Base-by-base conservation (phyloP, 495 filamentous ascomycete genomes). In the Aspergillus nanangensis region DNA sequence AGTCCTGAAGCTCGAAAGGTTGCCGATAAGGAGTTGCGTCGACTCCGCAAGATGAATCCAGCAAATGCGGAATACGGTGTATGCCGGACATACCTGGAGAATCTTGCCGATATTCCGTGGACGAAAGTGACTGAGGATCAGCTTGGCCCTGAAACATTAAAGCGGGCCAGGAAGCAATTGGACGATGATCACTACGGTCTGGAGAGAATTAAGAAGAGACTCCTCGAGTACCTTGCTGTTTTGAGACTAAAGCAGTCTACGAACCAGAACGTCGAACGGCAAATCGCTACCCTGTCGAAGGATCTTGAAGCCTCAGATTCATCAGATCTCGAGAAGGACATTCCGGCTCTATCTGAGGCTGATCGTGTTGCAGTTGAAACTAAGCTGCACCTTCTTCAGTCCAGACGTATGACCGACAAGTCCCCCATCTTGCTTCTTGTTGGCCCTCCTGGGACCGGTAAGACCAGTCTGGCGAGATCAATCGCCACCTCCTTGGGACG, bases 111-210 rank as follows among this genome's bases (percentile, higher is more conserved):
- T 56, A 90, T 99, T 25, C 94, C 94, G 1, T 99, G 94, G 94
- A 82, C 82, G 3, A 81, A 84, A 37, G 76, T 79, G 24, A 97
- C 93, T 1, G 84, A 91, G 47, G 93, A 96, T 58, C 81, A 87
- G 47, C 79, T 99, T 14, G 89, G 88, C n/a, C 75, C 76, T 3
- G 83, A 87, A 14, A 96, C 90, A 1, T 63, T 99, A 46, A 70
- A 75, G 42, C 74, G 73, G 50, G 94, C 94, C 24, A 78, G 91
- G 33, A 85, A 93, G 69, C 92, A 97, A 62, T 74, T 99, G 20
- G 88, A 99, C 57, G 83, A 94, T 42, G 94, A 97, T 62, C 94
- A 99, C 60, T 97, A 97, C 52, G 94, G 94, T 3, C 72, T 99
- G 17, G 88, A 97, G 52, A 93, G 93, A 66, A 93, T 97, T 55